These are phyloP conservation scores for Paecilomyces dactylethromorphus DNA, from an alignment of 2,329 filamentous ascomycete genomes.

Conservation along the genomic window DNA sequence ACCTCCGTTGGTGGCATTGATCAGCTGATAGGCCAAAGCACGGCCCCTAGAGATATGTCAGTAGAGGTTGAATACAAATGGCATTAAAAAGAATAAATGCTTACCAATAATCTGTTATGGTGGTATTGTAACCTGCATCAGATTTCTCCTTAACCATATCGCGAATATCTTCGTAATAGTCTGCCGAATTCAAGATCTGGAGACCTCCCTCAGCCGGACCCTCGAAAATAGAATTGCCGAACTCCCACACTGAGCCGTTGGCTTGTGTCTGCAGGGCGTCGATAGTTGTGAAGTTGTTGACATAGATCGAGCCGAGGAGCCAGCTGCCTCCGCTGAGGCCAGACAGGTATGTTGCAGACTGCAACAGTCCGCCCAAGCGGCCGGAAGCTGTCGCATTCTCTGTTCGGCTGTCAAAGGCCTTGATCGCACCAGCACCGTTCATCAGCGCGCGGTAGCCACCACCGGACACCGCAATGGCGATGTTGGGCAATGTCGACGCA, in stretches of 20 bases:
- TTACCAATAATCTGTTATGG: constrained; percentile 79
- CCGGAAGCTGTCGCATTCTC: constrained; percentile 53
- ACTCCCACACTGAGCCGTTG: constrained; percentile 52
- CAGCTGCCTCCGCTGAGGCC: constrained; percentile 79
- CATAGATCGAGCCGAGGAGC: constrained; percentile 73
- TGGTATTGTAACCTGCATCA: constrained; percentile 59
- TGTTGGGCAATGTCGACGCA: constrained; percentile 54
- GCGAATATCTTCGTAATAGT: constrained; percentile 58
- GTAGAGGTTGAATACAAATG: not conserved
- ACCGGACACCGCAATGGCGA: constrained; percentile 72
- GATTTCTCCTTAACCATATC: constrained; percentile 55
- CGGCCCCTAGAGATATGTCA: constrained; percentile 48
- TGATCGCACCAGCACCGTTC: constrained; percentile 72
- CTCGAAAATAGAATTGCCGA: constrained; percentile 55
- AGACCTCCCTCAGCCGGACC: constrained; percentile 47
- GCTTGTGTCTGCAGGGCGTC: constrained; percentile 45
- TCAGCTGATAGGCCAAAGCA: constrained; percentile 76
- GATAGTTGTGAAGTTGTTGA: constrained; percentile 71
- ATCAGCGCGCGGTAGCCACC: constrained; percentile 83
- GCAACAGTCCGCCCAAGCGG: constrained; percentile 72
- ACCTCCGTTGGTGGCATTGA: constrained; percentile 69
- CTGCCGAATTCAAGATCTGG: constrained; percentile 36
- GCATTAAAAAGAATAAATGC: constrained; percentile 1
- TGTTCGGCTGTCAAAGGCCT: constrained; percentile 72
- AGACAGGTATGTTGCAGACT: constrained; percentile 72